phyloP scores from a whole-genome alignment of 2,329 filamentous ascomycete genomes.

The Penicillium paneum region DNA sequence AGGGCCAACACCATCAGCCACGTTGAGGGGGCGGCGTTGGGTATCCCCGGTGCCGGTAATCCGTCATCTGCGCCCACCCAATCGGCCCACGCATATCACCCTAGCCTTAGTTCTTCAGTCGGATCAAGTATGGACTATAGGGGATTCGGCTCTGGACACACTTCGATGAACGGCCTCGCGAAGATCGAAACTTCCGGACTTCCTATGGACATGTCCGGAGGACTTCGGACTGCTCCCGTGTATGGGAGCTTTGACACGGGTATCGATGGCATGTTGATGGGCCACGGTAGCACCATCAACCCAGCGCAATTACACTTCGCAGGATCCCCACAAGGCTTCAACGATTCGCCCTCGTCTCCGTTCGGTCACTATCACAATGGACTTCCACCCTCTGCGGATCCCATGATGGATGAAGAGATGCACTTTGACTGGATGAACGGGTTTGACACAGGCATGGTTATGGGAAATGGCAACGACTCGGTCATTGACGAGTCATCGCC shows the following conservation, averaged over 20 bases:
- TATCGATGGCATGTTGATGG: conserved; percentile 68
- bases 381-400: conserved; percentile 54
- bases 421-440: conserved; percentile 80
- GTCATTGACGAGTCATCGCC: conserved; percentile 91
- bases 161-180: conserved; percentile 65
- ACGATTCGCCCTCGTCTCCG: conserved; percentile 41
- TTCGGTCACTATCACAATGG: conserved; percentile 48
- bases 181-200: conserved; percentile 79
- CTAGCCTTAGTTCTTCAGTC: conserved; percentile 64
- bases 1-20: conserved; percentile 96
- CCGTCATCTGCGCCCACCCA: conserved; percentile 26
- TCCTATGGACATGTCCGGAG: conserved; percentile 62
- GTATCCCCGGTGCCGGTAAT: conserved; percentile 49
- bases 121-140: conserved; percentile 60
- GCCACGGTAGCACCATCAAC: conserved; percentile 59
- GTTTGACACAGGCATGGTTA: conserved; percentile 73
- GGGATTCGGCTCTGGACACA: conserved; percentile 55
- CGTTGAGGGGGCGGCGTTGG: conserved; percentile 73
- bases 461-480: conserved; percentile 68
- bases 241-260: conserved; percentile 69
- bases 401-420: conserved; percentile 66
- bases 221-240: conserved; percentile 75
- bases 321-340: conserved; percentile 62
- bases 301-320: conserved; percentile 75
- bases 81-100: conserved; percentile 63